phyloP scores from a whole-genome alignment of 306 rosid species.

The Quercus aquifolioides region DNA sequence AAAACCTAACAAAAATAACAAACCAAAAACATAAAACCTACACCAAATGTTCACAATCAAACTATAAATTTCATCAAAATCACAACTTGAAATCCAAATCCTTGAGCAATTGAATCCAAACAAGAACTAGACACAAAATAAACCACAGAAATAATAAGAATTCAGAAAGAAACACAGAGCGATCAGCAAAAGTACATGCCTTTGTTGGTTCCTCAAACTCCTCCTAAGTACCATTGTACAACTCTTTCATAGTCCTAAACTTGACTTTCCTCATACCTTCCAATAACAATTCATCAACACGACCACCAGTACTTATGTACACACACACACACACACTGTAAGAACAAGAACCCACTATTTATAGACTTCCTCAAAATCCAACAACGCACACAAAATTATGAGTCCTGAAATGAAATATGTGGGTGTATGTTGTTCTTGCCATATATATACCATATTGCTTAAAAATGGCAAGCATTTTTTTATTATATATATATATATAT shows the following conservation, averaged over 20 bases:
- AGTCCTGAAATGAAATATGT: background rate
- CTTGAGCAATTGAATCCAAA: background rate
- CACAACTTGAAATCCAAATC: no score
- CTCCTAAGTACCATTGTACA: background rate
- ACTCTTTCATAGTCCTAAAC: background rate
- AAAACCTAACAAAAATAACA: background rate
- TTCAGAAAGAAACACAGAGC: background rate
- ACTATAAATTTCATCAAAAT: background rate
- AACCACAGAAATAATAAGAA: background rate
- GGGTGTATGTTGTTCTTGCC: background rate
- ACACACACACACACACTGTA: background rate
- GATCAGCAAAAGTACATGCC: slow-evolving; percentile 3
- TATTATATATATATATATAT: background rate
- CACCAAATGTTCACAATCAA: background rate
- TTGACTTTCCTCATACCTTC: background rate
- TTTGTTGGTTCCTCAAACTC: background rate
- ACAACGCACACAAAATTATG: background rate
- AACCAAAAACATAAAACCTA: background rate
- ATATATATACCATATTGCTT: background rate
- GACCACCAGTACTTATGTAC: background rate
- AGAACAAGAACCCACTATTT: background rate
- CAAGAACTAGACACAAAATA: background rate
- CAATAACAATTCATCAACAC: background rate
- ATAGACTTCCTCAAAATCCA: background rate
- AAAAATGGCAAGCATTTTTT: background rate